Base-by-base conservation (phyloP, 495 filamentous ascomycete genomes). In the Staphylotrichum tortipilum region DNA sequence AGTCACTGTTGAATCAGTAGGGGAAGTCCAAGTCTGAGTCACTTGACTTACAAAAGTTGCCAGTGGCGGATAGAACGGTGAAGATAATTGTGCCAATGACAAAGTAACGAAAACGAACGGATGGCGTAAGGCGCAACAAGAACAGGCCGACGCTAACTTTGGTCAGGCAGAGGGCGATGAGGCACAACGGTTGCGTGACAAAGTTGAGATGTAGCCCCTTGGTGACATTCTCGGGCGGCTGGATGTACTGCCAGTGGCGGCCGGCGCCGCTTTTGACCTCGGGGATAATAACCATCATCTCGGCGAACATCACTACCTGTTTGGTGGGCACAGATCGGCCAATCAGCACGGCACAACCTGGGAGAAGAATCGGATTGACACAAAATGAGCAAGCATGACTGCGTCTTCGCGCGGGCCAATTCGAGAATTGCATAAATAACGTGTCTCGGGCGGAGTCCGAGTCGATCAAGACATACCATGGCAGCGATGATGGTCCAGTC, bases 91-190 rank as follows among this genome's bases (percentile, higher is more conserved):
- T 44, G 12, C 48, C 55, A 6, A 62, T 58, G 31, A 76, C 61
- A n/a, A 72, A 63, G 22, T 54, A 44, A 36, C 55, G 65, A 42
- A 69, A 71, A 4, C 40, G 42, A 18, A 49, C 45, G 3, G 58
- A 58, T 7, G 68, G 54, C n/a, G 67, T 61, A 22, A 76, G 63
- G 1, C 73, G 68, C 40, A 75, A 39, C 19, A 77, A 52, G 49
- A 75, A 74, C 17, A 76, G 49, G 2, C 70, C 72, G 43, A 76
- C 66, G 31, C 68, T 69, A 35, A 74, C 47, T 54, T 78, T 78
- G 21, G 71, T 68, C 17, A 72, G 40, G 11, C 64, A 61, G 28
- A 76, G 69, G 0, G 55, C 66, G 53, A 64, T 64, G 7, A 74
- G 57, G 36, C 63, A 72, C 17, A 77, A 55, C 1, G 59, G 62